Percentiles rank a stretch among this genome's conserved stretches.
Conservation (phyloP, 1,139 yeast species). For the Yamadazyma dushanensis region DNA sequence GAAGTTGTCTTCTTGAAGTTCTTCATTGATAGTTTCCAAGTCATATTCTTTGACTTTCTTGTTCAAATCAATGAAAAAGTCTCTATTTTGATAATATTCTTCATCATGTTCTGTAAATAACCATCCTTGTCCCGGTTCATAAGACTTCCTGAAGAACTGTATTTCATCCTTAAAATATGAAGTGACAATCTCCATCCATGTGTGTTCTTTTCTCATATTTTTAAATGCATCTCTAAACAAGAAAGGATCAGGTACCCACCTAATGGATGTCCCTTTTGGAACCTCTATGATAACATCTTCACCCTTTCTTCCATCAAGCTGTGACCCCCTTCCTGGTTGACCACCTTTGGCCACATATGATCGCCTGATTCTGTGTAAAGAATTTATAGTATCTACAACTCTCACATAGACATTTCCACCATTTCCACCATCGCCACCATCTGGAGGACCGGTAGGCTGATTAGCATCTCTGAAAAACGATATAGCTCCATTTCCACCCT, state of each 20-base stretch:
- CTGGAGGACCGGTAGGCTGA: constrained; percentile 87
- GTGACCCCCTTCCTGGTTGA: constrained; percentile 66
- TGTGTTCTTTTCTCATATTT: constrained; percentile 22
- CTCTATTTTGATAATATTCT: constrained; percentile 62
- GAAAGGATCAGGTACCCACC: constrained; percentile 82
- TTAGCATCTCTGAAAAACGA: constrained; percentile 88
- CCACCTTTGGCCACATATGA: constrained; percentile 76
- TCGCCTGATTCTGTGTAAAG: constrained; percentile 68
- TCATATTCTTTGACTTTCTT: constrained; percentile 67
- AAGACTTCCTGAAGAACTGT: constrained; percentile 62
- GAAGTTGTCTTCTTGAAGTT: constrained; percentile 61
- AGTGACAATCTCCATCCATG: constrained; percentile 28
- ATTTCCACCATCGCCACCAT: constrained; percentile 96
- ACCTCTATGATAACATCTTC: constrained; percentile 76
- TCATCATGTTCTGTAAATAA: constrained; percentile 72
- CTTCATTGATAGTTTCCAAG: constrained; percentile 56
- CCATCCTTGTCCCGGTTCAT: constrained; percentile 82
- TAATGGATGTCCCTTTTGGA: constrained; percentile 85
- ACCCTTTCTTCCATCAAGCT: constrained; percentile 83
- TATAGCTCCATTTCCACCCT: constrained; percentile 86
- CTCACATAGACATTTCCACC: constrained; percentile 88
- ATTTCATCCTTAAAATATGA: constrained; percentile 28
- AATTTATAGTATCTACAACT: constrained; percentile 69
- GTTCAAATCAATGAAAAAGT: constrained; percentile 64
- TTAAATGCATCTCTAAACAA: constrained; percentile 37